Evolutionary conservation across 1,284 basidiomycete genomes (phyloP), one percentile per base, ranked within the genome.

Genomic region (Puccinia coronata): DNA sequence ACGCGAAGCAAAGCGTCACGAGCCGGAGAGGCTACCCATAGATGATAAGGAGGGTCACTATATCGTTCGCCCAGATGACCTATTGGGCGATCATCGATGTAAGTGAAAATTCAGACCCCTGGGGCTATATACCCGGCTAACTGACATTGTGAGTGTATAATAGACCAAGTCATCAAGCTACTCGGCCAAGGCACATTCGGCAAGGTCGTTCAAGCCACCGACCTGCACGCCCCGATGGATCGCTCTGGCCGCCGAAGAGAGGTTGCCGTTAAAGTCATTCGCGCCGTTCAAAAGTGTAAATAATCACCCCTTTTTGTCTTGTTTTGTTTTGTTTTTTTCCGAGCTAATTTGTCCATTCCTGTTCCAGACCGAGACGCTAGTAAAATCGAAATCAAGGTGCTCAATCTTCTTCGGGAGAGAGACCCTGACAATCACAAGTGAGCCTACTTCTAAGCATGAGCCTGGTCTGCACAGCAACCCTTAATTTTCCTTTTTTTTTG

Each of bases 131-230:
- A 53, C 41, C 63, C 73, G 51, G 82, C 31, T 41, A 81, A n/a
- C 81, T 81, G 16, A 6, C 43, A 51, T 23, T 53, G n/a, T 8
- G 6, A 11, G 34, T 34, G 81, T 57, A 49, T 31, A 39, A 63
- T 72, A 85, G 85, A 84, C 78, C 84, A 93, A 82, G 98, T 96
- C 79, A 90, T 96, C 76, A 90, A 91, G 78, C 88, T 96, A 55
- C 89, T 99, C 2, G 97, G 97, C 23, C 97, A 99, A 88, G 97
- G 97, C 8, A 99, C 97, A 9, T 99, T 99, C 85, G 97, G 97
- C 83, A 99, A 99, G 87, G 97, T 99, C 39, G 96, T 99, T 78
- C 94, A 98, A 86, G 95, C 95, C 51, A 87, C 92, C 84, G 94
- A 98, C 87, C 90, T 91, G 51, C 89, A 92, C 67, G 63, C 76